Evolutionary conservation across 495 filamentous ascomycete genomes (phyloP).

Genomic region (Thermothielavioides terrestris): DNA sequence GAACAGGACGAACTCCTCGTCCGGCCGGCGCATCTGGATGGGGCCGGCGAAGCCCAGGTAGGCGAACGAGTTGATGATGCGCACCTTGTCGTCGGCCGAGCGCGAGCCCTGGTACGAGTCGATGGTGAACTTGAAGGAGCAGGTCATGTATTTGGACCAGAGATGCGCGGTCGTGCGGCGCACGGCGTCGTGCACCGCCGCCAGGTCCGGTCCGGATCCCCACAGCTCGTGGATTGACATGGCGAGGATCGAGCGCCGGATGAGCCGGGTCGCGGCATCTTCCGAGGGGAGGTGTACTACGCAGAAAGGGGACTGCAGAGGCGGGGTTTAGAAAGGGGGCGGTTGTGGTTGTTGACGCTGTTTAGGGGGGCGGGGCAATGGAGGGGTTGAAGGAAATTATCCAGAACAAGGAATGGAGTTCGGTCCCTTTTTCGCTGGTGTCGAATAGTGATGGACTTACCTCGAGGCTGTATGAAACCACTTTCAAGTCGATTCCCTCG

Average conservation of each 20-base stretch:
- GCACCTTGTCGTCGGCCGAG: conserved; percentile 45
- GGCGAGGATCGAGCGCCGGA: conserved; percentile 68
- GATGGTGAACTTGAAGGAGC: conserved; percentile 72
- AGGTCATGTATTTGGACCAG: conserved; percentile 54
- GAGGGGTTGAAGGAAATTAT: not conserved
- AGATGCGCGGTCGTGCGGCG: conserved; percentile 45
- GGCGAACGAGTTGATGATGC: conserved; percentile 69
- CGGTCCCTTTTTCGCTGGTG: too few relatives aligned
- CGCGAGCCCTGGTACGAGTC: conserved; percentile 70
- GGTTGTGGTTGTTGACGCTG: conserved; percentile 2
- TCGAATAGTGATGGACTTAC: conserved; percentile 39
- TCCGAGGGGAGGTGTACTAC: conserved; percentile 60
- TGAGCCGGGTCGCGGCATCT: conserved; percentile 53
- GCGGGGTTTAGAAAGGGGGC: not conserved
- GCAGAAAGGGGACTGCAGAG: conserved; percentile 73
- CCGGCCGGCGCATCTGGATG: conserved; percentile 62
- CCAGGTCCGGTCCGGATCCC: conserved; percentile 62
- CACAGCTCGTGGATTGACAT: conserved; percentile 83
- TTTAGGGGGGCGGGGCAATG: conserved; percentile 6
- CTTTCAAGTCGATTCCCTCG: conserved; percentile 56
- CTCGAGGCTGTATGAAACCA: conserved; percentile 60
- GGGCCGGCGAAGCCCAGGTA: conserved; percentile 71
- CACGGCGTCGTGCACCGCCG: conserved; percentile 59
- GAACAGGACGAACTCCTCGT: conserved; percentile 66
- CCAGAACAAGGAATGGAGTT: too few relatives aligned